Percentiles rank a stretch among this genome's conserved stretches.
Conservation (phyloP, 202 grass and related monocot species). For the Carex arenaria region DNA sequence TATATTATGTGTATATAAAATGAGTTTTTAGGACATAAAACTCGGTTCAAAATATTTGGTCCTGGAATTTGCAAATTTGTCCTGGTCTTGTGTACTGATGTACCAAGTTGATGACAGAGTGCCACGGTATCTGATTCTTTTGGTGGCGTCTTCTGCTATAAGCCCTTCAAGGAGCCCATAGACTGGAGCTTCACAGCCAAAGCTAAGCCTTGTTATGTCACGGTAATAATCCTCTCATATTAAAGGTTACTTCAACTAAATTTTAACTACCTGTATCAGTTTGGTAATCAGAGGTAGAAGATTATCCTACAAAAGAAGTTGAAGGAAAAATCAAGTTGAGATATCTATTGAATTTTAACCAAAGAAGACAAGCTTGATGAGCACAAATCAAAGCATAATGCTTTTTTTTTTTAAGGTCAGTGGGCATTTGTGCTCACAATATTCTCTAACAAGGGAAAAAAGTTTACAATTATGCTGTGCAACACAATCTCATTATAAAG, state of each 20-base stretch:
- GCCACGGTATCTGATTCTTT: conserved; percentile 67
- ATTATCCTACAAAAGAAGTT: neutral
- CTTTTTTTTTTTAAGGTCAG: no score
- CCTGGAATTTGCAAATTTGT: neutral
- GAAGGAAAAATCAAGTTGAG: neutral
- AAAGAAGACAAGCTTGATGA: conserved; percentile 14
- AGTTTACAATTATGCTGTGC: no score
- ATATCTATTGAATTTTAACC: neutral
- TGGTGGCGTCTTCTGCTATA: conserved; percentile 80
- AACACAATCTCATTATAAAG: no score
- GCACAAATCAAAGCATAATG: neutral
- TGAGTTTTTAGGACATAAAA: neutral
- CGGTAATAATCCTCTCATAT: conserved; percentile 45
- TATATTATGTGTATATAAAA: neutral
- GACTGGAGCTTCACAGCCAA: conserved; percentile 97
- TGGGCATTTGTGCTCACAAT: no score
- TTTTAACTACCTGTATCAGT: neutral
- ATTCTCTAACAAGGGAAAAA: no score
- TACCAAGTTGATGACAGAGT: conserved; percentile 47
- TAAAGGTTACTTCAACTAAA: neutral
- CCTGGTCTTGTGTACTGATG: neutral
- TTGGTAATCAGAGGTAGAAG: neutral
- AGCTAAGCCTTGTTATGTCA: conserved; percentile 96
- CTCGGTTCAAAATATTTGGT: neutral
- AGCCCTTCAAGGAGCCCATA: conserved; percentile 75